Evolutionary conservation across 2,329 filamentous ascomycete genomes (phyloP).

Genomic region (Ilyonectria robusta): DNA sequence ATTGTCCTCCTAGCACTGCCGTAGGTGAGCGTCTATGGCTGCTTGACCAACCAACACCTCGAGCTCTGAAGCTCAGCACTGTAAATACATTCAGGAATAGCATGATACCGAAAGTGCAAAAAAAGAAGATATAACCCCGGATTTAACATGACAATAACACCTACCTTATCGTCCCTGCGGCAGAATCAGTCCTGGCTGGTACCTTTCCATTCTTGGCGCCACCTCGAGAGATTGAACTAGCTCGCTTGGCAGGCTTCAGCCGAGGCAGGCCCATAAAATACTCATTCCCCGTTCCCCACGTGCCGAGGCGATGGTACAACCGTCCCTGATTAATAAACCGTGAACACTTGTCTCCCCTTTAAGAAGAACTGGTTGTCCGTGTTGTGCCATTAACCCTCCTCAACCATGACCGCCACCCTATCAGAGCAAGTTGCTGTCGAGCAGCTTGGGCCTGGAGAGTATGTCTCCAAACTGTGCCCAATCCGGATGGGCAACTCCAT

Average conservation of each 20-base stretch:
- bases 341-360: neutral
- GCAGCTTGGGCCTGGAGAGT: constrained; percentile 38
- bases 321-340: neutral
- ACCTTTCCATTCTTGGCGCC: too few relatives aligned
- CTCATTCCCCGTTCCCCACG: neutral
- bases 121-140: too few relatives aligned
- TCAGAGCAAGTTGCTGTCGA: constrained; percentile 44
- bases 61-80: too few relatives aligned
- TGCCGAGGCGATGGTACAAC: neutral
- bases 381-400: neutral
- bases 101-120: too few relatives aligned
- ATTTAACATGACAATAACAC: too few relatives aligned
- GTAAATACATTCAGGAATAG: too few relatives aligned
- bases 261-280: constrained; percentile 24
- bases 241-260: neutral
- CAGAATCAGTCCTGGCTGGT: too few relatives aligned
- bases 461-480: constrained; percentile 47
- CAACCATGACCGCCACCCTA: constrained; percentile 30
- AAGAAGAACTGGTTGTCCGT: neutral
- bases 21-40: too few relatives aligned
- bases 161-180: too few relatives aligned
- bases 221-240: too few relatives aligned
- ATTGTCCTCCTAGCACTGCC: too few relatives aligned
- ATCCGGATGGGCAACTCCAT: constrained; percentile 50
- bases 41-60: too few relatives aligned